phyloP scores from a whole-genome alignment of 192 early-diverging fungal genomes.

The Entophlyctis luteolus region DNA sequence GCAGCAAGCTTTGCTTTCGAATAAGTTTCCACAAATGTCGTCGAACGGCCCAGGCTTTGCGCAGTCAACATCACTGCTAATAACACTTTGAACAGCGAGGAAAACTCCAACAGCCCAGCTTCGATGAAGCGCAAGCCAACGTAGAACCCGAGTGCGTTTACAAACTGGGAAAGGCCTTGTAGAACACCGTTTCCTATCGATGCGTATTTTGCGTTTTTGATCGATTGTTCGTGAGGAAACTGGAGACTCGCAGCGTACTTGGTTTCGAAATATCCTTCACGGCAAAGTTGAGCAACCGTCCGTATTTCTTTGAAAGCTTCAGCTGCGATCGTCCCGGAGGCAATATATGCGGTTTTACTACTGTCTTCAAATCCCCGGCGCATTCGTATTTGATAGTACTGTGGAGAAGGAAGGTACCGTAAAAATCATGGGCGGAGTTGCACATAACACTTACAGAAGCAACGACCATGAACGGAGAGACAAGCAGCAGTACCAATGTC shows the following conservation, averaged over 20 bases:
- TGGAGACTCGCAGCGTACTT: slow-evolving; percentile 60
- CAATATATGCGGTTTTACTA: slow-evolving; percentile 62
- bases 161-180: slow-evolving; percentile 71
- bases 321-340: slow-evolving; percentile 62
- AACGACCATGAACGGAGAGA: slow-evolving; percentile 54
- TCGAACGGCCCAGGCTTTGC: slow-evolving; percentile 39
- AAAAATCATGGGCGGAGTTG: neutral
- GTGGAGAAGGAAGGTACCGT: slow-evolving; percentile 37
- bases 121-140: slow-evolving; percentile 66
- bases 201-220: slow-evolving; percentile 57
- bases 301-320: slow-evolving; percentile 81
- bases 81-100: slow-evolving; percentile 36
- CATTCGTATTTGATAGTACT: slow-evolving; percentile 55
- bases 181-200: slow-evolving; percentile 70
- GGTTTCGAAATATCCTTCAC: slow-evolving; percentile 62
- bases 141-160: slow-evolving; percentile 79
- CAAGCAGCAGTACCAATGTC: slow-evolving; percentile 65
- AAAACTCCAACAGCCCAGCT: slow-evolving; percentile 34
- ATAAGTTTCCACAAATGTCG: slow-evolving; percentile 45
- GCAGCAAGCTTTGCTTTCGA: slow-evolving; percentile 49
- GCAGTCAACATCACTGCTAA: slow-evolving; percentile 47
- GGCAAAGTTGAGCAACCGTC: slow-evolving; percentile 70
- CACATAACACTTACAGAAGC: neutral
- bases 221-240: slow-evolving; percentile 62
- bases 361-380: slow-evolving; percentile 56